Base-by-base conservation (phyloP, 192 early-diverging fungal genomes). In the Gaertneriomyces sp. region DNA sequence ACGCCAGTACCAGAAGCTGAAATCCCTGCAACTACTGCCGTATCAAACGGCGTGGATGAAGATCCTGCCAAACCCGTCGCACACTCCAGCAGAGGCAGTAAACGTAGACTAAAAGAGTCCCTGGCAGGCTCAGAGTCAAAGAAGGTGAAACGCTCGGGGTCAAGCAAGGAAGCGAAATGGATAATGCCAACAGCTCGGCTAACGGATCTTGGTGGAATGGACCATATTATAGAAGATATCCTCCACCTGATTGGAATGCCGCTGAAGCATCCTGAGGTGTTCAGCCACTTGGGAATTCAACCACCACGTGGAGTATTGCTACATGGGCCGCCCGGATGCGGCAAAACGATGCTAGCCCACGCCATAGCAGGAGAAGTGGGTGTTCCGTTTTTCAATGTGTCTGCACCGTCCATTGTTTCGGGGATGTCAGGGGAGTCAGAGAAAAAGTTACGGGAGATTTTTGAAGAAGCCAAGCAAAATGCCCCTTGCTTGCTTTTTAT, bases 401-500 rank as follows among this genome's bases (percentile, higher is more conserved):
- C 93, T 11, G 94, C 95, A 6, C 96, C 96, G 14, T 91, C 91
- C 1, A 84, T 98, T 33, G 93, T 98, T 7, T 93, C 92, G 16
- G 95, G 94, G 11, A 96, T 98, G 93, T 96, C 95, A 16, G 96
- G 96, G 47, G 96, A 98, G 75, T 94, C 91, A 6, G 96, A 98
- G 73, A 96, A 98, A 73, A 97, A 97, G 79, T 88, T 98, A 25
- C 84, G 96, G 39, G 96, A 97, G 67, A 83, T 98, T 0, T 98
- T 98, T 83, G 92, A 94, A n/a, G 93, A 98, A 68, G 96, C 94
- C 4, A 90, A 84, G 57, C 87, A 81, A 6, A 72, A 87, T 60
- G 93, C 93, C 6, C 93, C 93, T 0, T 94, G 91, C 74, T 66
- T 98, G 20, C 79, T 98, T 58, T 98, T 98, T 64, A 94, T 98